phyloP scores from a whole-genome alignment of 2,329 filamentous ascomycete species.

The Pestalotiopsis fici region DNA sequence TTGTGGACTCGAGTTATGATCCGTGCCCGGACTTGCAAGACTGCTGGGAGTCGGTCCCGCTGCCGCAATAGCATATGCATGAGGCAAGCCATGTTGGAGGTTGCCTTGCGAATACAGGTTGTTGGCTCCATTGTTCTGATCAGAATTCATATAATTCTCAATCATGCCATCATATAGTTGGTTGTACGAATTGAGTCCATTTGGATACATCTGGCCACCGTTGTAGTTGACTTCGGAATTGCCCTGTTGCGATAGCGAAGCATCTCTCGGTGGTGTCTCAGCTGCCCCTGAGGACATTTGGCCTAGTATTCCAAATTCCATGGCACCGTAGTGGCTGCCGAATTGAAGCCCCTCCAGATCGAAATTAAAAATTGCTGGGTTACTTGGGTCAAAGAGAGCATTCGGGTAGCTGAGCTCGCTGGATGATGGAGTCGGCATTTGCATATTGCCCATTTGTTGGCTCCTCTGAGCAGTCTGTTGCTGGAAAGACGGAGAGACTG shows the following conservation, averaged over 20 bases:
- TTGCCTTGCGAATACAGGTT: slow-evolving; percentile 58
- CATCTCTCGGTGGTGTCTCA: slow-evolving; percentile 74
- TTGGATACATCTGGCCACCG: slow-evolving; percentile 47
- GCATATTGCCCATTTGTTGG: slow-evolving; percentile 44
- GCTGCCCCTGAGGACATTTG: slow-evolving; percentile 92
- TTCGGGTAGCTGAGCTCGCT: slow-evolving; percentile 53
- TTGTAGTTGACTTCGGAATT: slow-evolving; percentile 40
- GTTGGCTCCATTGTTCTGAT: slow-evolving; percentile 43
- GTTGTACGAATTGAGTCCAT: slow-evolving; percentile 50
- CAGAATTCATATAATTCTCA: slow-evolving; percentile 55
- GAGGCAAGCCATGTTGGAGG: slow-evolving; percentile 62
- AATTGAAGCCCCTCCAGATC: slow-evolving; percentile 94
- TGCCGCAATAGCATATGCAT: slow-evolving; percentile 66
- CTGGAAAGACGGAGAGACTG: slow-evolving; percentile 74
- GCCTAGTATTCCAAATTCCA: slow-evolving; percentile 94
- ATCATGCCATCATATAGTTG: slow-evolving; percentile 53
- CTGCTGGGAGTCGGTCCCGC: slow-evolving; percentile 54
- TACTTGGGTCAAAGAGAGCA: slow-evolving; percentile 82
- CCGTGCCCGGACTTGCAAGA: slow-evolving; percentile 65
- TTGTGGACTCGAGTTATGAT: slow-evolving; percentile 62
- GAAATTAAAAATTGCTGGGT: slow-evolving; percentile 93
- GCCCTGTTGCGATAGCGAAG: slow-evolving; percentile 41
- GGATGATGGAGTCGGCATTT: slow-evolving; percentile 48
- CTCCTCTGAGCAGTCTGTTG: slow-evolving; percentile 46
- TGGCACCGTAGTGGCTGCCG: slow-evolving; percentile 90